Conservation (phyloP, 148 eudicot species). For the Simmondsia chinensis region DNA sequence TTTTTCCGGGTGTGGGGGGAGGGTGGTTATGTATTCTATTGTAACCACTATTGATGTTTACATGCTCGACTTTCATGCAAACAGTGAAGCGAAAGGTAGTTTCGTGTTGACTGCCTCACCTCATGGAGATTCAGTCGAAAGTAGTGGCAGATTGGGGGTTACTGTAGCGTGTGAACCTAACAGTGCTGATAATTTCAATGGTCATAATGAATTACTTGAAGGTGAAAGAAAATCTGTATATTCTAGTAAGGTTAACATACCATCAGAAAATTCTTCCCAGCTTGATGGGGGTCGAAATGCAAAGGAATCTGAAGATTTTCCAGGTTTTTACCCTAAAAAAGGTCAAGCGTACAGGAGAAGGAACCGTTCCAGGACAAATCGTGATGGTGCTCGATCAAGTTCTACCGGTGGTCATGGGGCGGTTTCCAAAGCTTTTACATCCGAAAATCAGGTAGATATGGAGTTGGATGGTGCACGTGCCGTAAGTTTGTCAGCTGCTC, state of each 20-base stretch:
- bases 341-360: conserved; percentile 76
- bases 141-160: conserved; percentile 74
- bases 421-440: conserved; percentile 20
- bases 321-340: conserved; percentile 50
- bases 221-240: conserved; percentile 33
- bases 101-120: conserved; percentile 79
- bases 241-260: conserved; percentile 29
- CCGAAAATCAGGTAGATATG: conserved; percentile 33
- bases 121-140: conserved; percentile 88
- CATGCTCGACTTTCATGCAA: conserved; percentile 2
- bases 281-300: conserved; percentile 37
- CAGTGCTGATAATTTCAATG: conserved; percentile 94
- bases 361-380: conserved; percentile 53
- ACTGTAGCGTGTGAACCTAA: conserved; percentile 62
- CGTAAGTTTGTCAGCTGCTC: conserved; percentile 20
- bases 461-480: conserved; percentile 39
- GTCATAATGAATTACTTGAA: conserved; percentile 49
- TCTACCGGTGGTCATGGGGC: conserved; percentile 34
- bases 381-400: conserved; percentile 65
- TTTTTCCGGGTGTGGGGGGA: too few relatives aligned
- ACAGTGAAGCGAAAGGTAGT: conserved; percentile 89
- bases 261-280: conserved; percentile 55
- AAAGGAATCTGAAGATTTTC: conserved; percentile 54
- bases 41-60: not conserved
- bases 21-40: too few relatives aligned